A percentile compares a stretch with the other conserved stretches of the same genome.
Evolutionary conservation across 2,329 filamentous ascomycete genomes (phyloP).

Genomic region (Daldinia eschscholtzii): DNA sequence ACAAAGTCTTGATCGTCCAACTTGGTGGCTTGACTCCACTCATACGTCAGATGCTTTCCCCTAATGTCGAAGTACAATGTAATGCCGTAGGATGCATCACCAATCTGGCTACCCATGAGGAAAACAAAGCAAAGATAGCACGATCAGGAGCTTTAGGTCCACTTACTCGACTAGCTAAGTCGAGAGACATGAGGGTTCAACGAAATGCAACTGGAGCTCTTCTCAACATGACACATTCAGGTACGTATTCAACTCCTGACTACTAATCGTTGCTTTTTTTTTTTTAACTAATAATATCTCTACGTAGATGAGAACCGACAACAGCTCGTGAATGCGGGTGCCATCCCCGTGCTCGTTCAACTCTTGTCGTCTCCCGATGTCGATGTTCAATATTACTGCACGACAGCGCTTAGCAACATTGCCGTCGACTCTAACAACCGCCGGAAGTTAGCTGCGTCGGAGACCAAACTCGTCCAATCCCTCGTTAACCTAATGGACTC

Average conservation of each 20-base stretch:
- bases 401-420: conserved; percentile 97
- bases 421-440: conserved; percentile 93
- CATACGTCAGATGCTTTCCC: conserved; percentile 97
- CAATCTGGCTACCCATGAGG: conserved; percentile 96
- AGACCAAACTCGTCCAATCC: conserved; percentile 91
- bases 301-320: conserved; percentile 91
- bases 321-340: conserved; percentile 95
- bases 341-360: conserved; percentile 97
- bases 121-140: conserved; percentile 99
- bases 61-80: conserved; percentile 98
- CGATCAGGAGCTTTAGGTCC: conserved; percentile 92
- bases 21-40: conserved; percentile 90
- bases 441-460: conserved; percentile 89
- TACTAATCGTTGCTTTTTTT: conserved; percentile 2
- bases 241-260: conserved; percentile 64
- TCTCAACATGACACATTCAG: conserved; percentile 99
- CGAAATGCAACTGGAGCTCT: conserved; percentile 96
- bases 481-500: conserved; percentile 98
- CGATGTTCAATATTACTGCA: conserved; percentile 99
- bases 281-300: conserved; percentile 38
- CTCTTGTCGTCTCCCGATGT: conserved; percentile 93
- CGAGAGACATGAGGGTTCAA: conserved; percentile 98
- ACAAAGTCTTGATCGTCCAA: conserved; percentile 96
- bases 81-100: conserved; percentile 99
- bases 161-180: conserved; percentile 92